Conservation (phyloP, 208 protist genomes). For the Porcisia hertigi region DNA sequence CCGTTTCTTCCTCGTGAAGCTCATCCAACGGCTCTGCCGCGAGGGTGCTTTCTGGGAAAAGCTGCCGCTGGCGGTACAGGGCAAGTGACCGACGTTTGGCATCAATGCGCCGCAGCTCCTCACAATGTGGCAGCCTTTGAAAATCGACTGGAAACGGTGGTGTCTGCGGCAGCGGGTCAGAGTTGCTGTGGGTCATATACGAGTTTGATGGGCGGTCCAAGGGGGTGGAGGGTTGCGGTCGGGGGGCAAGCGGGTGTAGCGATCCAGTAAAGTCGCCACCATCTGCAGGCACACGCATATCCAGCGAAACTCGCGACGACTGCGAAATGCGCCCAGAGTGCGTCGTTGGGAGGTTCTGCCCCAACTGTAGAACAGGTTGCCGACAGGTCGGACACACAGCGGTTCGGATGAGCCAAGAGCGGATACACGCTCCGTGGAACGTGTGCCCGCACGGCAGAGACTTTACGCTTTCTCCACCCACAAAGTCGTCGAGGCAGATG, state of each 20-base stretch:
- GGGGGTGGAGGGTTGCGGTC: constrained; percentile 14
- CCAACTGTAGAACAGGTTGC: constrained; percentile 17
- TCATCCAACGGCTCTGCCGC: not conserved
- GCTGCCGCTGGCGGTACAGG: constrained; percentile 9
- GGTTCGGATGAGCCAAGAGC: constrained; percentile 66
- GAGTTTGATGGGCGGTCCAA: not conserved
- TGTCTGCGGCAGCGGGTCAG: not conserved
- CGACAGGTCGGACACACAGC: constrained; percentile 77
- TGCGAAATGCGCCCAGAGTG: not conserved
- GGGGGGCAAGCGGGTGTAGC: constrained; percentile 35
- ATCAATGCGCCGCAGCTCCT: constrained; percentile 20
- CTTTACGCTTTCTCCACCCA: constrained; percentile 33
- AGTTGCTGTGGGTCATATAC: not conserved
- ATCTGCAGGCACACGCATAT: not conserved
- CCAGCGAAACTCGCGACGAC: constrained; percentile 6
- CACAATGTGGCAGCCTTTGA: constrained; percentile 11
- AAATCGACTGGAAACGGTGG: not conserved
- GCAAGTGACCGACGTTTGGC: constrained; percentile 12
- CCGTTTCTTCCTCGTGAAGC: not conserved
- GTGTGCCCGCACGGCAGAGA: constrained; percentile 80
- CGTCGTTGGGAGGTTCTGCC: not conserved
- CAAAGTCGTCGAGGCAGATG: constrained; percentile 81
- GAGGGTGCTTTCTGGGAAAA: not conserved
- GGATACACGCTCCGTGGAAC: constrained; percentile 81
- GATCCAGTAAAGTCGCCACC: constrained; percentile 19